Percentiles rank a stretch among this genome's conserved stretches.
phyloP scores from a whole-genome alignment of 2,329 filamentous ascomycete species.

The Metarhizium anisopliae region DNA sequence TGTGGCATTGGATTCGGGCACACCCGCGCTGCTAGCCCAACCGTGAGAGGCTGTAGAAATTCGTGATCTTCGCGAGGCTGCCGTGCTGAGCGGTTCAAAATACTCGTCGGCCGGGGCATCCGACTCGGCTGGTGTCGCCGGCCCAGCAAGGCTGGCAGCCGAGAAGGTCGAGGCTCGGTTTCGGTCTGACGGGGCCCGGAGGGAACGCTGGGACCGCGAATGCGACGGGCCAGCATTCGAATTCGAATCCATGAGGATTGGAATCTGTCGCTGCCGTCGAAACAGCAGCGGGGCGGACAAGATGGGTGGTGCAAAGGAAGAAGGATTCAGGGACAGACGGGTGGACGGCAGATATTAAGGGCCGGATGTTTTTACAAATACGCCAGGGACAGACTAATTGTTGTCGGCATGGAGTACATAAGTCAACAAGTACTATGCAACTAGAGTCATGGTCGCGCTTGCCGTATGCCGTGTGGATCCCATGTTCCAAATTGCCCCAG shows the following conservation, averaged over 20 bases:
- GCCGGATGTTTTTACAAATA: too few relatives aligned
- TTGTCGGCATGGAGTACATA: too few relatives aligned
- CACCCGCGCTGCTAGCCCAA: slow-evolving; percentile 1
- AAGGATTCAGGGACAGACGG: neutral
- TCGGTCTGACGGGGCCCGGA: slow-evolving; percentile 3
- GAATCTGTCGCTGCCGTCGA: neutral
- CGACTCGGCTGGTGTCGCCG: neutral
- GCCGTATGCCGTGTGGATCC: too few relatives aligned
- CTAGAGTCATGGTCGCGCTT: too few relatives aligned
- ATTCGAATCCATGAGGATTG: slow-evolving; percentile 5
- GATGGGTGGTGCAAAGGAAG: neutral
- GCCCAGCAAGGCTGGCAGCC: neutral
- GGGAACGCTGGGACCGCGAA: neutral
- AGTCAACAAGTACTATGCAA: too few relatives aligned
- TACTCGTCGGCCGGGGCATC: slow-evolving; percentile 2
- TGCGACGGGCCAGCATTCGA: neutral
- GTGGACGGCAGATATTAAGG: too few relatives aligned
- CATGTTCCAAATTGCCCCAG: too few relatives aligned
- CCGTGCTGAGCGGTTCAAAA: neutral
- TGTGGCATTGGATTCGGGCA: neutral
- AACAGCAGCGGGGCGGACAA: neutral
- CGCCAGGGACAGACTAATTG: too few relatives aligned
- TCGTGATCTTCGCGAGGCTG: slow-evolving; percentile 4
- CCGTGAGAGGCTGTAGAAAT: slow-evolving; percentile 3
- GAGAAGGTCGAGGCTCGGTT: neutral